These are phyloP conservation scores for Edaphochlamys debaryana DNA, from an alignment of 139 green algal species.

Conservation along the genomic window DNA sequence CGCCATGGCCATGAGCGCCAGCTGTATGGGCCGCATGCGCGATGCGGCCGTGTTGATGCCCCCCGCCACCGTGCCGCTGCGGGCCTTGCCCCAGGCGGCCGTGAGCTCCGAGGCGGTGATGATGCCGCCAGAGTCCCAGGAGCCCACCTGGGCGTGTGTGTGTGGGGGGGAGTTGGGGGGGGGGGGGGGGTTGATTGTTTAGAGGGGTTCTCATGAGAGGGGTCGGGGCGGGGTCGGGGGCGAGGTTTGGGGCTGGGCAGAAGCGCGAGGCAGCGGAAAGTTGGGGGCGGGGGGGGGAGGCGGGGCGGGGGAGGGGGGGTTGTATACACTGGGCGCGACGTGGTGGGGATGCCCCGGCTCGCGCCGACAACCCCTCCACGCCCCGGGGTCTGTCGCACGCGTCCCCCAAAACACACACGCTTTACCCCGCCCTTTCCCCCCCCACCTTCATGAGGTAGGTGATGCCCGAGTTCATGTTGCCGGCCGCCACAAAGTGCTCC, in stretches of 20 bases:
- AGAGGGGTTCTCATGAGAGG: too few species aligned
- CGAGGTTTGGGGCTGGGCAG: too few species aligned
- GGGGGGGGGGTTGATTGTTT: neutral
- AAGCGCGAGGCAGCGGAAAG: too few species aligned
- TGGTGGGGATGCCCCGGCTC: too few species aligned
- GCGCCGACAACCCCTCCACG: too few species aligned
- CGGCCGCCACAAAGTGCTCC: slow-evolving; percentile 21
- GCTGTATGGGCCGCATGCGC: slow-evolving; percentile 55
- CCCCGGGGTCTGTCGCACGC: too few species aligned
- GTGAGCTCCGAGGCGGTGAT: neutral
- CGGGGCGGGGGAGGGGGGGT: too few species aligned
- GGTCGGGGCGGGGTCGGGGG: too few species aligned
- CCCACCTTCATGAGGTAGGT: slow-evolving; percentile 36
- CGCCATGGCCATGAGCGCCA: slow-evolving; percentile 43
- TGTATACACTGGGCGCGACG: too few species aligned
- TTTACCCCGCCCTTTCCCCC: too few species aligned
- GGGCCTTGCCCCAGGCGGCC: slow-evolving; percentile 10
- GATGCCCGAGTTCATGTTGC: neutral
- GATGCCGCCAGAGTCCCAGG: slow-evolving; percentile 8
- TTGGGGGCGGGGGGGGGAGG: too few species aligned
- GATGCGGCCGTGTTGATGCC: slow-evolving; percentile 37
- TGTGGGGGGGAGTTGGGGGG: neutral
- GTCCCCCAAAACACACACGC: too few species aligned
- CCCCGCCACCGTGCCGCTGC: neutral
- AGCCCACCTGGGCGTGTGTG: slow-evolving; percentile 8